These are phyloP conservation scores for Nicotiana benthamiana DNA, from an alignment of 257 asterid species.

Conservation along the genomic window DNA sequence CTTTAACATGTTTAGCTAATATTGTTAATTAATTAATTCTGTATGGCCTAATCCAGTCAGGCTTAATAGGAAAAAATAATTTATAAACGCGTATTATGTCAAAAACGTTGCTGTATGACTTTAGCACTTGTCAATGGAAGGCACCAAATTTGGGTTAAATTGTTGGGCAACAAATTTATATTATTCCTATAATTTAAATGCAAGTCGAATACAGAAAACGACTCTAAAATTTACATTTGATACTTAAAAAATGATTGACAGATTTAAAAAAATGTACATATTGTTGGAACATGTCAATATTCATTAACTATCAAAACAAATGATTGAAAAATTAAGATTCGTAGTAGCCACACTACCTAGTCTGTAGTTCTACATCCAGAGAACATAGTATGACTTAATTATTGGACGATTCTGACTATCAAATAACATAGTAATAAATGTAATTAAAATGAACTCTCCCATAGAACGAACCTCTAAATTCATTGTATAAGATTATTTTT, in stretches of 20 bases:
- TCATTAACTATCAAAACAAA: neutral
- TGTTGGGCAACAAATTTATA: too few species aligned
- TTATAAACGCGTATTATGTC: too few species aligned
- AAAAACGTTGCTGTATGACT: too few species aligned
- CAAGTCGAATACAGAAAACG: neutral
- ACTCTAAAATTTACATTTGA: neutral
- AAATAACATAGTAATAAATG: neutral
- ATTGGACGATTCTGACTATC: neutral
- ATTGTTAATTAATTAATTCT: too few species aligned
- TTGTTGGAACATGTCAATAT: neutral
- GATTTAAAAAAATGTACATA: neutral
- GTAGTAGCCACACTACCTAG: neutral
- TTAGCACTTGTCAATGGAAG: too few species aligned
- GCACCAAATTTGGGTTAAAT: too few species aligned
- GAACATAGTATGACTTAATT: neutral
- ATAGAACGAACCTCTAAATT: neutral
- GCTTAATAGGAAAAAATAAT: too few species aligned
- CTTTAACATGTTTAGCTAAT: too few species aligned
- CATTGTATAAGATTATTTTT: too few species aligned
- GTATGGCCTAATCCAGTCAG: too few species aligned
- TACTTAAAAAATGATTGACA: neutral
- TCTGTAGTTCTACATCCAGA: neutral
- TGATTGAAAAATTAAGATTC: neutral
- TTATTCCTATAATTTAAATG: too few species aligned
- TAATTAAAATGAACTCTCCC: neutral